Evolutionary conservation across 345 rosid genomes (phyloP).

Genomic region (Boechera stricta): DNA sequence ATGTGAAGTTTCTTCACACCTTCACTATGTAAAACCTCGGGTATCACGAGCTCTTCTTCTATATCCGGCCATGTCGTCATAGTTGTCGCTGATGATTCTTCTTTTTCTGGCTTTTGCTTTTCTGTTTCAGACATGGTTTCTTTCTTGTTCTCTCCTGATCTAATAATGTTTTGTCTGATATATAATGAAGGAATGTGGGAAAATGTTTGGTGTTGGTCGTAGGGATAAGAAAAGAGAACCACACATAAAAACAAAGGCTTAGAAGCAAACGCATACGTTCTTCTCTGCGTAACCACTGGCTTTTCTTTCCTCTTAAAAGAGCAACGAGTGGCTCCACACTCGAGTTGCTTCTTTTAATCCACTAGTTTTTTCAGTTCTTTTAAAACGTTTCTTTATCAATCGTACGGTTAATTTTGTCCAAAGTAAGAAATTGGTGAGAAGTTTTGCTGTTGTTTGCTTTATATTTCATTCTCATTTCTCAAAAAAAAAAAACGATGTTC

Average conservation of each 20-base stretch:
- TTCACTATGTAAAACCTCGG: conserved; percentile 54
- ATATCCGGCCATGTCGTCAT: conserved; percentile 57
- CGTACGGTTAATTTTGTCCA: not conserved
- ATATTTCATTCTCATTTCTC: too few relatives aligned
- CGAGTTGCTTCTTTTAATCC: conserved; percentile 31
- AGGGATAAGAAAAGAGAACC: conserved; percentile 98
- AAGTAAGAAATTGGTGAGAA: not conserved
- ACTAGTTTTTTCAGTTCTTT: conserved; percentile 22
- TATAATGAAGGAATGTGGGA: conserved; percentile 44
- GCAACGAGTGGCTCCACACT: conserved; percentile 47
- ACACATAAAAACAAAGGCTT: conserved; percentile 76
- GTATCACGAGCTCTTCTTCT: conserved; percentile 47
- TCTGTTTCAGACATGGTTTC: conserved; percentile 53
- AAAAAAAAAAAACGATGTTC: too few relatives aligned
- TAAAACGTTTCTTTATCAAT: conserved; percentile 3
- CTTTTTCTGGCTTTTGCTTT: conserved; percentile 42
- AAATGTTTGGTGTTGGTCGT: conserved; percentile 28
- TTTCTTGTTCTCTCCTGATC: conserved; percentile 31
- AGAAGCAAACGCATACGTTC: conserved; percentile 63
- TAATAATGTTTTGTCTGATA: conserved; percentile 32
- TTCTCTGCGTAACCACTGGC: conserved; percentile 45
- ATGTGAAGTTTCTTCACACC: conserved; percentile 65
- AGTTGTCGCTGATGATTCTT: conserved; percentile 27
- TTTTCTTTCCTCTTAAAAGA: conserved; percentile 44
- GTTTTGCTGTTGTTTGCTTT: too few relatives aligned